These are phyloP conservation scores for Lobulomyces angularis DNA, from an alignment of 192 early-diverging fungal species.

Conservation along the genomic window DNA sequence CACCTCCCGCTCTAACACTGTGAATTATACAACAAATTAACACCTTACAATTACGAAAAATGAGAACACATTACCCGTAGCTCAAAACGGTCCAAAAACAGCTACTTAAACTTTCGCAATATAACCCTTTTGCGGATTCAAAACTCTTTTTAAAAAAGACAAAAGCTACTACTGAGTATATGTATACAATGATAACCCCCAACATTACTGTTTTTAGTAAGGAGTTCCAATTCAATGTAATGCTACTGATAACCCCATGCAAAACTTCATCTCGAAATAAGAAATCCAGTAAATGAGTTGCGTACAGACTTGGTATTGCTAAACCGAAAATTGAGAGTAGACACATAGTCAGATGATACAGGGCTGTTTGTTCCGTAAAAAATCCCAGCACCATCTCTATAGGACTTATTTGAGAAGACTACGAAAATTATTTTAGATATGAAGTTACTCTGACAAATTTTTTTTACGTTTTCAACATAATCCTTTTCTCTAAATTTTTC, in stretches of 20 bases:
- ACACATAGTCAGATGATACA: constrained; percentile 19
- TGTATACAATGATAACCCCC: constrained; percentile 23
- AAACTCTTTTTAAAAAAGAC: constrained; percentile 19
- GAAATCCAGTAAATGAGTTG: constrained; percentile 22
- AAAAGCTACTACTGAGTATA: constrained; percentile 19
- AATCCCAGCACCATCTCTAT: constrained; percentile 3
- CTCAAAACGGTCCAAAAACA: constrained; percentile 21
- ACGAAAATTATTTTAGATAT: no score
- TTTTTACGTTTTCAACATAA: no score
- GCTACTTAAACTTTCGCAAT: constrained; percentile 16
- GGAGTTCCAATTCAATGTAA: constrained; percentile 22
- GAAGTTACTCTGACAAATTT: no score
- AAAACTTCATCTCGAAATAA: constrained; percentile 22
- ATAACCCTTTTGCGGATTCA: constrained; percentile 7
- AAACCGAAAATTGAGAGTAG: constrained; percentile 18
- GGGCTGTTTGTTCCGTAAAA: constrained; percentile 5
- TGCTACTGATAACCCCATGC: constrained; percentile 21
- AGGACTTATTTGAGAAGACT: no score
- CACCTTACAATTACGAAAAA: neutral
- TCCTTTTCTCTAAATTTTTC: no score
- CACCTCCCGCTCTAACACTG: constrained; percentile 18
- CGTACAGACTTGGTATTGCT: constrained; percentile 11
- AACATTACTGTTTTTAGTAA: constrained; percentile 20
- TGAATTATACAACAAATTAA: neutral
- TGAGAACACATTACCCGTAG: constrained; percentile 10